A percentile compares a stretch with the other conserved stretches of the same genome.
These are phyloP conservation scores for Pharus latifolius DNA, from an alignment of 176 grass and related monocot species.

Conservation along the genomic window DNA sequence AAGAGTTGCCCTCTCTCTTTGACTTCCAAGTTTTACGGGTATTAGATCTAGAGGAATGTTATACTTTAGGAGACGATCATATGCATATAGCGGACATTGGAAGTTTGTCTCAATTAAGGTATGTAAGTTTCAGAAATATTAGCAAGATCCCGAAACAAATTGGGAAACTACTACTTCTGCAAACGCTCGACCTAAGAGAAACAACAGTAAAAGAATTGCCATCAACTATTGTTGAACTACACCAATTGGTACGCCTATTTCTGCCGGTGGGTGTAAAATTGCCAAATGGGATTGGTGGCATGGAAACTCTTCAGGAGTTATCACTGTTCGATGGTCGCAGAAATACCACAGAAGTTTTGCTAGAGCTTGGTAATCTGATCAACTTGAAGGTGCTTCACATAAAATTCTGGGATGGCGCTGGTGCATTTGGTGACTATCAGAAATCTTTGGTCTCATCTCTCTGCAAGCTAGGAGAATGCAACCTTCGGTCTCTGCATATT, in stretches of 20 bases:
- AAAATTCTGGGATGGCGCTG: background rate
- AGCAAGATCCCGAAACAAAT: conserved; percentile 3
- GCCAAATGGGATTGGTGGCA: conserved; percentile 12
- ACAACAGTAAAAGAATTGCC: conserved; percentile 7
- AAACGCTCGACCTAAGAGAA: conserved; percentile 5
- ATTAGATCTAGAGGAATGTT: background rate
- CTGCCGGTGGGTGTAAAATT: background rate
- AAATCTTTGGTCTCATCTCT: conserved; percentile 1
- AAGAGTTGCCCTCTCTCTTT: background rate
- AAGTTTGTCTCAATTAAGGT: conserved; percentile 17
- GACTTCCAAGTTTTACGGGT: conserved; percentile 18
- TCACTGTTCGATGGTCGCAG: background rate
- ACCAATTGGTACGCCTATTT: background rate
- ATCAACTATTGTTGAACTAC: background rate
- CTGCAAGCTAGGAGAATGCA: conserved; percentile 3
- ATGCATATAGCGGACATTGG: conserved; percentile 21
- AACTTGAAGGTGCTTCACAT: conserved; percentile 16
- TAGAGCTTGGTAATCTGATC: conserved; percentile 3
- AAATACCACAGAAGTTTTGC: background rate
- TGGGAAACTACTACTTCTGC: conserved; percentile 1
- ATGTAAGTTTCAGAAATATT: conserved; percentile 7
- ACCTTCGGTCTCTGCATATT: background rate
- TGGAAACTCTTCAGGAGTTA: conserved; percentile 13
- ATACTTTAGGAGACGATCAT: background rate
- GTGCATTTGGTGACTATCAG: background rate